Conservation (phyloP, 2,329 filamentous ascomycete species). For the Rutstroemia sp. region DNA sequence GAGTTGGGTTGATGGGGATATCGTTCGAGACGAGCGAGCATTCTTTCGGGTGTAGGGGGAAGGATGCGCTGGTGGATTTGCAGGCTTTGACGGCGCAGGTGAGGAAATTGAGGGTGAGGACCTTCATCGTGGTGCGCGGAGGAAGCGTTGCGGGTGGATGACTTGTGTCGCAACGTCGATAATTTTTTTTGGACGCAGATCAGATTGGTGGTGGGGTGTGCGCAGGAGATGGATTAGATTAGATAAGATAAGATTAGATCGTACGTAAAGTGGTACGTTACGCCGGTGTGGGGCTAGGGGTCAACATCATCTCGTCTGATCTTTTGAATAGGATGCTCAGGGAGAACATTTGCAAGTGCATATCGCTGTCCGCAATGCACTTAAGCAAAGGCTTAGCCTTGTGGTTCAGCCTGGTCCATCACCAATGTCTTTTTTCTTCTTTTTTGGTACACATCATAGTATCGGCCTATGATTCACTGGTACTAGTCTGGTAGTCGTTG, state of each 20-base stretch:
- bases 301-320: neutral
- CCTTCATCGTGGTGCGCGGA: conserved; percentile 60
- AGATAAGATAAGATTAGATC: neutral
- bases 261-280: neutral
- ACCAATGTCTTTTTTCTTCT: too few species aligned
- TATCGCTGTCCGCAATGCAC: too few species aligned
- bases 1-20: conserved; percentile 69
- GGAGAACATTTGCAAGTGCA: too few species aligned
- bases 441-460: too few species aligned
- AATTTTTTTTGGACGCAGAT: neutral
- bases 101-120: conserved; percentile 92
- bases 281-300: neutral
- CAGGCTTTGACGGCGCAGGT: conserved; percentile 94
- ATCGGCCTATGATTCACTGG: too few species aligned
- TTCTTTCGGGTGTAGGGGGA: conserved; percentile 87
- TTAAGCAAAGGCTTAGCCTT: too few species aligned
- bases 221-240: conserved; percentile 3
- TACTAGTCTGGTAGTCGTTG: too few species aligned
- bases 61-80: conserved; percentile 72
- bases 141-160: neutral
- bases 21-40: conserved; percentile 84
- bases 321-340: too few species aligned
- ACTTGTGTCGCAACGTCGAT: neutral
- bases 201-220: neutral
- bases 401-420: too few species aligned